These are phyloP conservation scores for Exophiala xenobiotica DNA, from an alignment of 2,329 filamentous ascomycete genomes.

Conservation along the genomic window DNA sequence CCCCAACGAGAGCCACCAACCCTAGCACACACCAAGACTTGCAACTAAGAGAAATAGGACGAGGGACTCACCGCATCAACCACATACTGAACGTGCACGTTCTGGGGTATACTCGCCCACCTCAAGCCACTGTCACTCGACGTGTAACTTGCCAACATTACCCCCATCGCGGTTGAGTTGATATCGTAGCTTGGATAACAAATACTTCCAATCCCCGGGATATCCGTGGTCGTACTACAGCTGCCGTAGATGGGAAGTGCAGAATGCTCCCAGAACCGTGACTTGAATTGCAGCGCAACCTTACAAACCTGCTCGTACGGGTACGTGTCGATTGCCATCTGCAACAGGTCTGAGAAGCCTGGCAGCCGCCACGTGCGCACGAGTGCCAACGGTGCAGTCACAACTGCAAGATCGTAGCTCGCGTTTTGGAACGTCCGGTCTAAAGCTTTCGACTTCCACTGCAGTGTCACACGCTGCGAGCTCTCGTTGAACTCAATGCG, in stretches of 20 bases:
- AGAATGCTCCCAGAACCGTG: constrained; percentile 61
- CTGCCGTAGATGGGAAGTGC: constrained; percentile 61
- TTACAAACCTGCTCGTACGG: constrained; percentile 55
- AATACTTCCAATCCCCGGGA: constrained; percentile 60
- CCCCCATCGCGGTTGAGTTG: constrained; percentile 62
- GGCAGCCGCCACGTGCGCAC: constrained; percentile 64
- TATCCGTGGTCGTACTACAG: constrained; percentile 58
- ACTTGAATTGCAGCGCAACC: constrained; percentile 66
- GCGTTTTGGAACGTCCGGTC: constrained; percentile 45
- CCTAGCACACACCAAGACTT: background rate
- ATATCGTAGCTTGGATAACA: constrained; percentile 69
- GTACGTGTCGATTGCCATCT: constrained; percentile 49
- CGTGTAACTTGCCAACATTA: constrained; percentile 61
- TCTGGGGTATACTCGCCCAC: constrained; percentile 52
- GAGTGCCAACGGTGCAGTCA: constrained; percentile 64
- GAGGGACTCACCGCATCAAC: constrained; percentile 35
- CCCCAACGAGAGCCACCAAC: background rate
- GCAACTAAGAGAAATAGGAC: background rate
- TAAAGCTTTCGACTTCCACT: constrained; percentile 50
- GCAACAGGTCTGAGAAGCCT: constrained; percentile 50
- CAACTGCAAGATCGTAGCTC: constrained; percentile 66
- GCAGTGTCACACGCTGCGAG: constrained; percentile 56
- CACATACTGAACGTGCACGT: constrained; percentile 62
- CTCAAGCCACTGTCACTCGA: constrained; percentile 40
- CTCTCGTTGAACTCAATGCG: constrained; percentile 55